Evolutionary conservation across 1,284 basidiomycete genomes (phyloP).

Genomic region (Heliocybe sulcata): DNA sequence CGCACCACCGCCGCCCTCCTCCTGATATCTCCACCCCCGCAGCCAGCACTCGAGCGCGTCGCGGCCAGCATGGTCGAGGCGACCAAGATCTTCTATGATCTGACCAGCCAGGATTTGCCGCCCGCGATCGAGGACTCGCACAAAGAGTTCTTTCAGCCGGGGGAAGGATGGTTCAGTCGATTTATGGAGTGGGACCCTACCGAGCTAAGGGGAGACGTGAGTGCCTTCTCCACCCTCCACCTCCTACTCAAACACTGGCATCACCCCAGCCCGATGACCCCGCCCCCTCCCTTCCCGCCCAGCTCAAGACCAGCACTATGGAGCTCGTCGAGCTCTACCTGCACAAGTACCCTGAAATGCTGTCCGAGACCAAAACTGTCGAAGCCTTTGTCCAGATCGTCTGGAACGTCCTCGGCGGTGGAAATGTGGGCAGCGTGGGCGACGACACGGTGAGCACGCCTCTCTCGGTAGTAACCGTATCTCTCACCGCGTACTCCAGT

Average conservation of each 20-base stretch:
- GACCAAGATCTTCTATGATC: conserved; percentile 88
- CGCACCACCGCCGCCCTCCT: conserved; percentile 53
- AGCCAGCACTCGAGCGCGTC: conserved; percentile 39
- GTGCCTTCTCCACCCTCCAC: conserved; percentile 20
- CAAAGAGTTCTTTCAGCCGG: conserved; percentile 69
- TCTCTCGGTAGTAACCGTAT: background rate
- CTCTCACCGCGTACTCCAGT: conserved; percentile 29
- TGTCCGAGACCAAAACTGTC: conserved; percentile 64
- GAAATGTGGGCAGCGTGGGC: conserved; percentile 59
- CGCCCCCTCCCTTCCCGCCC: conserved; percentile 75
- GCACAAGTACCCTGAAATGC: conserved; percentile 87
- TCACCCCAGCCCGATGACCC: conserved; percentile 70
- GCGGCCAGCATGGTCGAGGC: conserved; percentile 76
- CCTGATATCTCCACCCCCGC: conserved; percentile 32
- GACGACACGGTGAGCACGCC: conserved; percentile 68
- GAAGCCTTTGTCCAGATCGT: conserved; percentile 85
- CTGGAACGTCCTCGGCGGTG: conserved; percentile 82
- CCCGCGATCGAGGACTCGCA: conserved; percentile 92
- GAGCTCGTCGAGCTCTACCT: conserved; percentile 92
- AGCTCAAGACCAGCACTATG: conserved; percentile 85
- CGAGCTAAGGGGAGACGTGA: conserved; percentile 65
- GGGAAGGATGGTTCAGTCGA: conserved; percentile 66
- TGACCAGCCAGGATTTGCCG: conserved; percentile 93
- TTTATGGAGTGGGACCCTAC: conserved; percentile 77
- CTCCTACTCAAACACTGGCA: conserved; percentile 6